Evolutionary conservation across 352 stramenopile genomes (phyloP), one percentile per base, ranked within the genome.

Genomic region (Globisporangium spiculum): DNA sequence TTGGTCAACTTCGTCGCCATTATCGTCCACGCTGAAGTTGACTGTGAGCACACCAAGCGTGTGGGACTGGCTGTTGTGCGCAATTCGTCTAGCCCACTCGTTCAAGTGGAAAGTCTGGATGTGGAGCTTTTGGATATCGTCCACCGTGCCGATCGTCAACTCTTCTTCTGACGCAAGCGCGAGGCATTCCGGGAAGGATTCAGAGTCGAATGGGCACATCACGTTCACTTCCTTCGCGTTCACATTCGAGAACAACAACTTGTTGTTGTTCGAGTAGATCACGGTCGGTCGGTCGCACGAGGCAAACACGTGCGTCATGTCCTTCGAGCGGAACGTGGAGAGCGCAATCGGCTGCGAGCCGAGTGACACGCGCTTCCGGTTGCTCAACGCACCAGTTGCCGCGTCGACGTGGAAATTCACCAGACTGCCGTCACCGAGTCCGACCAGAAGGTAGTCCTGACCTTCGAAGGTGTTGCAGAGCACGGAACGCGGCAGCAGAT

Each of bases 71-170:
- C 76, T 65, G 53, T 93, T 87, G 63, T 97, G 86, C n/a, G 91
- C 86, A 70, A 99, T 97, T 66, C 93, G 81, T 27, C 95, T 90
- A 2, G 96, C 94, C 75, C 92, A 97, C 77, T 98, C 97, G 38
- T 96, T 93, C 18, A 99, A 72, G 62, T 89, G 92, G 66, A 98
- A 95, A 38, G 97, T 98, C 66, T 98, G 97, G 58, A 99, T 98
- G 80, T 99, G 97, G 44, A 99, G 87, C 72, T 99, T 99, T 72
- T 99, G 96, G 71, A 99, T 99, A 72, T 99, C 93, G 72, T 99
- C 97, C 50, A 99, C 98, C 4, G 94, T 98, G 36, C 98, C 98
- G 57, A 99, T 97, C 5, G 92, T 96, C 26, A 99, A 75, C 60
- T 95, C 94, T 65, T 91, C 89, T 73, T 99, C 96, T 10, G 97